phyloP scores from a whole-genome alignment of 352 stramenopile genomes.

The Paralagenidium karlingii region DNA sequence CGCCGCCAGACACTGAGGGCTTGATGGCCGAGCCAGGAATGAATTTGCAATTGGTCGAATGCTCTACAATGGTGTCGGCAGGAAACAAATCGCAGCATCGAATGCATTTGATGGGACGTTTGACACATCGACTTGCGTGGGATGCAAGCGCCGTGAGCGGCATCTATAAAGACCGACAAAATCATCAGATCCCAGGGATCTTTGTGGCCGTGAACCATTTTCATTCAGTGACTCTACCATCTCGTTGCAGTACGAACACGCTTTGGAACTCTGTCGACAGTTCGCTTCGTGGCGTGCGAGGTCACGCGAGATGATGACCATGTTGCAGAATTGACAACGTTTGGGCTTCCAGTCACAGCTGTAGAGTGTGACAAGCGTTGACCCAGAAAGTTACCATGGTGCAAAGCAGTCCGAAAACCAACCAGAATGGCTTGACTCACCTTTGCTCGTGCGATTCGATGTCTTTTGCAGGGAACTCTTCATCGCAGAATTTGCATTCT shows the following conservation, averaged over 20 bases:
- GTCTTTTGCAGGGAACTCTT: conserved; percentile 33
- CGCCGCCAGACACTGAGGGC: no score
- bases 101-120: conserved; percentile 75
- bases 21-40: no score
- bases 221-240: conserved; percentile 12
- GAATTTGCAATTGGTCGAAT: conserved; percentile 61
- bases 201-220: no score
- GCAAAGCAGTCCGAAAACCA: background rate
- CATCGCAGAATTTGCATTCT: conserved; percentile 75
- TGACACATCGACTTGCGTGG: conserved; percentile 46
- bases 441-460: conserved; percentile 50
- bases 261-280: conserved; percentile 51
- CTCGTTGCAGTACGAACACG: conserved; percentile 55
- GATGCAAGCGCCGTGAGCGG: conserved; percentile 20
- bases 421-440: conserved; percentile 8
- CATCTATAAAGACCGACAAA: conserved; percentile 21
- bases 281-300: conserved; percentile 42
- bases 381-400: background rate
- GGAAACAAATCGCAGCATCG: conserved; percentile 67
- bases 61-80: conserved; percentile 52
- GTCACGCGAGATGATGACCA: conserved; percentile 66
- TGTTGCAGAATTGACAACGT: conserved; percentile 70
- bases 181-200: no score
- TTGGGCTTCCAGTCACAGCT: conserved; percentile 72
- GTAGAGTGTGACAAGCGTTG: background rate